Base-by-base conservation (phyloP, 805 yeast species). In the Candida khao-thaluensis region DNA sequence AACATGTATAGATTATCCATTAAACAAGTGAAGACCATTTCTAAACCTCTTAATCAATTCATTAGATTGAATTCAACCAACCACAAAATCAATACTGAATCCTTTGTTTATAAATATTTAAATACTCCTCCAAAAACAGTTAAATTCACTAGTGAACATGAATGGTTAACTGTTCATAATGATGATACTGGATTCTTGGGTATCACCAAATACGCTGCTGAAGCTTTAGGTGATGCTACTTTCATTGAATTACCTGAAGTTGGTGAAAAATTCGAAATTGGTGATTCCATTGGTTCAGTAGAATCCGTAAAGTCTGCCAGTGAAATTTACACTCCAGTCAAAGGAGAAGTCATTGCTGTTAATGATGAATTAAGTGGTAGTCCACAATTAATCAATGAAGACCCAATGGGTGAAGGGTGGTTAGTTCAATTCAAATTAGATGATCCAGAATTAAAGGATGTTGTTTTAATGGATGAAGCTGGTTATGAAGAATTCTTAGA, bases 341-440 rank as follows among this genome's bases (percentile, higher is more conserved):
- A 73, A 11, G 96, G 96, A 35, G 82, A 76, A 49, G 71, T 93
- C 25, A 45, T 80, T 35, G 96, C 81, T 50, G 77, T 79, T 49
- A 93, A 93, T 66, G 74, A 69, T 25, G 61, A 57, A 17, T 73
- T 93, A 50, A 82, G 77, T 47, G 77, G 76, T 36, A 68, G 73
- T 44, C 97, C 99, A 24, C 81, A 79, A 42, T 69, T 88, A 52
- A 78, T 93, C 54, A 91, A 90, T 66, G 64, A 69, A 48, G 97
- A 89, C 57, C 97, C 99, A 35, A 73, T 85, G 81, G 97, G 97
- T 40, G 81, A 79, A 42, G 98, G 95, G 25, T 91, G 96, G 96
- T 77, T 91, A 47, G 87, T 85, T 39, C 85, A 87, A 66, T 64
- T 91, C 50, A 74, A 82, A 63, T 64, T 85, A 43, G 49, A 56